Percentiles rank a stretch among this genome's conserved stretches.
phyloP scores from a whole-genome alignment of 2,329 filamentous ascomycete species.

The Trichoderma semiorbis region DNA sequence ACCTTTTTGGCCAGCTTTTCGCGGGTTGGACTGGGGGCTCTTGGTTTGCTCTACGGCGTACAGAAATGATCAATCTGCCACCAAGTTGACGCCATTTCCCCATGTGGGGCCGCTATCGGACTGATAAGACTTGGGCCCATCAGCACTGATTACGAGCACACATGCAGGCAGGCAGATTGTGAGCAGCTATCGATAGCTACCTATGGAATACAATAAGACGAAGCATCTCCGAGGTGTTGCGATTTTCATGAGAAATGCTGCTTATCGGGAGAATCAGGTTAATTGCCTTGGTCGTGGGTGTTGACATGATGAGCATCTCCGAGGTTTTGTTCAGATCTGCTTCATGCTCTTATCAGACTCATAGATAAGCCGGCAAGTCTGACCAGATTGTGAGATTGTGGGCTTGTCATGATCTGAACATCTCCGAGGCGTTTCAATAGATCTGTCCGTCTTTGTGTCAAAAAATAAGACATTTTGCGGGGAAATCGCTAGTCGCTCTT shows the following conservation, averaged over 20 bases:
- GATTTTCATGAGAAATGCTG: background rate
- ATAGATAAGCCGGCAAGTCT: background rate
- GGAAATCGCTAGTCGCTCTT: no score
- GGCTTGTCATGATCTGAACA: background rate
- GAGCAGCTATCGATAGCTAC: background rate
- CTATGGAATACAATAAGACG: background rate
- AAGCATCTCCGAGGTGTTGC: background rate
- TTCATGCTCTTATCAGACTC: background rate
- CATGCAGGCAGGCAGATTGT: no score
- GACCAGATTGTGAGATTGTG: background rate
- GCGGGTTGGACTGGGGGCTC: background rate
- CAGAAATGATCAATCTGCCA: conserved; percentile 15
- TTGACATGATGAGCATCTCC: background rate
- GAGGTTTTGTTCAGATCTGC: background rate
- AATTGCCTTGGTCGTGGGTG: background rate
- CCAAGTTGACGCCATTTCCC: conserved; percentile 15
- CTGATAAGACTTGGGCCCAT: background rate
- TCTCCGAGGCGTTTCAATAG: background rate
- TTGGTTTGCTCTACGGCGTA: background rate
- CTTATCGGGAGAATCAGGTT: background rate
- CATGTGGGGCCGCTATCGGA: conserved; percentile 15
- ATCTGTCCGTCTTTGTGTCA: background rate
- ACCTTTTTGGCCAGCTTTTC: background rate
- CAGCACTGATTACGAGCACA: background rate
- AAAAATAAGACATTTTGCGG: background rate